Base-by-base conservation (phyloP, 2,329 filamentous ascomycete species). In the Diplodia scrobiculata region DNA sequence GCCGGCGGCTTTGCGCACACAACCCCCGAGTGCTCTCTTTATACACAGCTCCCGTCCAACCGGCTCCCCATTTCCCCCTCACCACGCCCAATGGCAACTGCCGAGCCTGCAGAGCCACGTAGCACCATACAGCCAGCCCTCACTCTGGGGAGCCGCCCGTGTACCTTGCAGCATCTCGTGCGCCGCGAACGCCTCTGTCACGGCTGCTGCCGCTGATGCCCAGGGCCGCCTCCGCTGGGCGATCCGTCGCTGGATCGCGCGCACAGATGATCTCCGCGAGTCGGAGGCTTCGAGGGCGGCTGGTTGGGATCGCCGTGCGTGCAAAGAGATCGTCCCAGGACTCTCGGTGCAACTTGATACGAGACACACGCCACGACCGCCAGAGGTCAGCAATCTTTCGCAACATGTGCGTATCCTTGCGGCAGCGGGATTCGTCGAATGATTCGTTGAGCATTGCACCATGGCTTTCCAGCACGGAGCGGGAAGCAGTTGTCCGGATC, bases 21-120 rank as follows among this genome's bases (percentile, higher is more conserved):
- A 11, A 32, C 38, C 34, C 27, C 45, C 41, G n/a, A 25, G 32
- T n/a, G 10, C 34, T 17, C 17, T 32, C 54, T 60, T 66, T 66
- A 66, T 60, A 66, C 64, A 54, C 32, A 9, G 29, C 52, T 17
- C 17, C 21, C 29, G 32, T n/a, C 41, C 51, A 38, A 52, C 34
- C 64, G 64, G 64, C 64, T 66, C 64, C 64, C 64, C 64, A 66
- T 41, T 41, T 29, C 13, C 48, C 59, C 41, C 54, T 21, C 45
- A 34, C 38, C 63, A 55, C 55, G 21, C 55, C 38, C 55, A 60
- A 38, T 58, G 36, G 51, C 48, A 63, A 51, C n/a, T 62, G 58
- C 63, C 52, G 45, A 36, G 64, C 32, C 53, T 66, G 64, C 64
- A 47, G 64, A 59, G 64, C 53, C 64, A 53, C 47, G 53, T 66